A percentile compares a stretch with the other conserved stretches of the same genome.
These are phyloP conservation scores for Onygena corvina DNA, from an alignment of 2,329 filamentous ascomycete species.

Conservation along the genomic window DNA sequence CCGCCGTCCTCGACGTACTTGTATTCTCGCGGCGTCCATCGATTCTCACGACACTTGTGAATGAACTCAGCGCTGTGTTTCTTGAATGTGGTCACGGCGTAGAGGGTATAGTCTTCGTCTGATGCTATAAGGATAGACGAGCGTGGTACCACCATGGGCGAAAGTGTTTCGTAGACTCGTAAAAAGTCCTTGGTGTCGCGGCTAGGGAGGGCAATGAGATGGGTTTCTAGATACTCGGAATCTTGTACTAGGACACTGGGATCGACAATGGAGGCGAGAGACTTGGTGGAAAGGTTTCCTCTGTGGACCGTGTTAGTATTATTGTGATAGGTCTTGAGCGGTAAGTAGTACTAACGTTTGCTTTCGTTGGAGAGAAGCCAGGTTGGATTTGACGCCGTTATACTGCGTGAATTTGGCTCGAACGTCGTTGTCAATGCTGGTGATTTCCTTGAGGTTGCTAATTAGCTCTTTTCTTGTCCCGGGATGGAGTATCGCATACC, in stretches of 20 bases:
- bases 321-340: background rate
- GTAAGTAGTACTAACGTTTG: conserved; percentile 55
- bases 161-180: conserved; percentile 74
- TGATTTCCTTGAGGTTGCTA: conserved; percentile 53
- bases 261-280: conserved; percentile 76
- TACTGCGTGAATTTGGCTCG: conserved; percentile 91
- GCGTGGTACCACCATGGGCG: conserved; percentile 86
- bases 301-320: conserved; percentile 34
- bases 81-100: conserved; percentile 84
- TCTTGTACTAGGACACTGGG: conserved; percentile 69
- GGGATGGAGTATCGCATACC: conserved; percentile 35
- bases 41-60: conserved; percentile 80
- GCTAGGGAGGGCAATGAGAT: conserved; percentile 77
- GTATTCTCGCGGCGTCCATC: conserved; percentile 91
- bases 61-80: conserved; percentile 79
- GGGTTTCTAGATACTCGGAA: conserved; percentile 93
- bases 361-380: conserved; percentile 69
- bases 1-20: conserved; percentile 81
- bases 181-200: conserved; percentile 76
- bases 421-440: conserved; percentile 89
- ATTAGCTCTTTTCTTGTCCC: background rate
- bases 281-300: conserved; percentile 88
- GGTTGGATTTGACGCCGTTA: conserved; percentile 75
- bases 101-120: conserved; percentile 83
- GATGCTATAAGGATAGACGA: conserved; percentile 67